Conservation (phyloP, 1,139 yeast genomes). For the Pichia sp. region DNA sequence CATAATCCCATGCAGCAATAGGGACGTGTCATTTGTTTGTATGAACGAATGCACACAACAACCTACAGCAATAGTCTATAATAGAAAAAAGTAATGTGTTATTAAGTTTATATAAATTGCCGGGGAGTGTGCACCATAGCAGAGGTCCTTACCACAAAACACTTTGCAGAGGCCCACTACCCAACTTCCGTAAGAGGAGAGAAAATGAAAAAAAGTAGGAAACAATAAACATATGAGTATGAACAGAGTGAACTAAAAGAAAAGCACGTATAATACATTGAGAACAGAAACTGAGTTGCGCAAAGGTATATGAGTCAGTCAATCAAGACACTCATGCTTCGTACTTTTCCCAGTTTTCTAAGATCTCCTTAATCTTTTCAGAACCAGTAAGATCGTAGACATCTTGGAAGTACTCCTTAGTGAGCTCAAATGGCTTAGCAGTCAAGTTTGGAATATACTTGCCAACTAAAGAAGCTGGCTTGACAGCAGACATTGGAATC, state of each 20-base stretch:
- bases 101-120: too few species aligned
- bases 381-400: constrained; percentile 89
- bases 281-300: constrained; percentile 1
- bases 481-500: constrained; percentile 90
- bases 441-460: constrained; percentile 98
- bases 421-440: constrained; percentile 92
- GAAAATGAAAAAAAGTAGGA: constrained; percentile 2
- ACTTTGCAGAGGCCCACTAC: too few species aligned
- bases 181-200: too few species aligned
- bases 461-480: constrained; percentile 87
- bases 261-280: background rate
- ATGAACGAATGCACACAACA: too few species aligned
- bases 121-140: too few species aligned
- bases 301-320: too few species aligned
- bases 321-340: constrained; percentile 29
- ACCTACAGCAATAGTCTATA: too few species aligned
- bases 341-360: constrained; percentile 93
- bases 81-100: too few species aligned
- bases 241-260: constrained; percentile 2
- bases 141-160: constrained; percentile 21
- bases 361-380: constrained; percentile 79
- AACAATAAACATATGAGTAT: background rate
- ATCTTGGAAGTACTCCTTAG: constrained; percentile 94
- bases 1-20: too few species aligned
- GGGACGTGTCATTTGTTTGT: too few species aligned